Conservation (phyloP, 371 early-diverging fungal species). For the Batkoa obscura region DNA sequence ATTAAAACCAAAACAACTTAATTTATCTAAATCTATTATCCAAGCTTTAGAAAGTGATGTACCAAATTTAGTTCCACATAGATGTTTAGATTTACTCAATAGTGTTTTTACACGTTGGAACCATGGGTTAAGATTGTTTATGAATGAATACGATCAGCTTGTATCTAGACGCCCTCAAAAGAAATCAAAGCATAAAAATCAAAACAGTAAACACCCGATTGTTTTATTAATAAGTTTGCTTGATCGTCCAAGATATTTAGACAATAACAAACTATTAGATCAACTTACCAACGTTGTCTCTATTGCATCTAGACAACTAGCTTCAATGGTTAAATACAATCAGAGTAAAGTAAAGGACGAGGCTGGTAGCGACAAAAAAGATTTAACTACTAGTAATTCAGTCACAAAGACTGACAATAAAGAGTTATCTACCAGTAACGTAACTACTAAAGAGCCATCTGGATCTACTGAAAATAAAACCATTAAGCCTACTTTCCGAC, state of each 20-base stretch:
- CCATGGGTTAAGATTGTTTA: conserved; percentile 42
- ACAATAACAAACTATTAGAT: conserved; percentile 64
- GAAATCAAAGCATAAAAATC: conserved; percentile 40
- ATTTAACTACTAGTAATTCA: neutral
- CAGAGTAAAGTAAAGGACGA: neutral
- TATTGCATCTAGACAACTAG: conserved; percentile 50
- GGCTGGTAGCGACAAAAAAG: neutral
- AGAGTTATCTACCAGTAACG: neutral
- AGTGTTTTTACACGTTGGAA: no score
- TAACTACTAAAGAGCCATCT: neutral
- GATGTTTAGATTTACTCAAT: conserved; percentile 76
- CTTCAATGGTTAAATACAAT: conserved; percentile 16
- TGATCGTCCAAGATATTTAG: conserved; percentile 57
- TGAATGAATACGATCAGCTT: conserved; percentile 47
- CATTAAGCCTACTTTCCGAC: conserved; percentile 19
- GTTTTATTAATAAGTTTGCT: conserved; percentile 65
- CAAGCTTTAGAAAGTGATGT: conserved; percentile 23
- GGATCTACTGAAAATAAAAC: conserved; percentile 3
- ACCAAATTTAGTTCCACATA: conserved; percentile 67
- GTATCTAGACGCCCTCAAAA: conserved; percentile 22
- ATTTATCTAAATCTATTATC: conserved; percentile 11
- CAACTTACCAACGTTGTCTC: conserved; percentile 71
- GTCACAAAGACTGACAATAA: neutral
- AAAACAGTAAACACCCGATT: conserved; percentile 65
- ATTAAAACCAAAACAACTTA: conserved; percentile 17